Conservation (phyloP, 768 basidiomycete genomes). For the Lactifluus rugatus region DNA sequence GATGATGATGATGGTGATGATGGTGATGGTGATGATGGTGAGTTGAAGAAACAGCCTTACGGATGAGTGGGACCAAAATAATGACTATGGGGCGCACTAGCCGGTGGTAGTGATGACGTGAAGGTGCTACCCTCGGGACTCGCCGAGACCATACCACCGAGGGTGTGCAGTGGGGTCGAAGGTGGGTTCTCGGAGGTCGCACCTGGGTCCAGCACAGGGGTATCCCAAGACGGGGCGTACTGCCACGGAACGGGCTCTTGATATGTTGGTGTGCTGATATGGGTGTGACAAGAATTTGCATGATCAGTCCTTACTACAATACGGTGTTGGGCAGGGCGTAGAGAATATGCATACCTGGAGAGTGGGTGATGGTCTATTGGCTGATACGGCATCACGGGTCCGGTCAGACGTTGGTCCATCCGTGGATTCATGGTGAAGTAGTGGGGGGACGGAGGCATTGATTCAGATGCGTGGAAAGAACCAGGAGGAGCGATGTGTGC, state of each 20-base stretch:
- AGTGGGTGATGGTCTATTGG: slow-evolving; percentile 7
- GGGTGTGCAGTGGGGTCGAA: not conserved
- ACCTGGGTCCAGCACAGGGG: not conserved
- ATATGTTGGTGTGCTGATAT: slow-evolving; percentile 1
- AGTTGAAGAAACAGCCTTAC: slow-evolving; percentile 3
- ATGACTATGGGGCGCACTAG: not conserved
- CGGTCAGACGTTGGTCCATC: slow-evolving; percentile 10
- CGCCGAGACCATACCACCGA: slow-evolving; percentile 7
- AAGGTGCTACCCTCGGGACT: slow-evolving; percentile 6
- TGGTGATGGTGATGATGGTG: not conserved
- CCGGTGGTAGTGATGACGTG: not conserved
- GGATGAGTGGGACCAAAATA: not conserved
- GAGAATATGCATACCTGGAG: not conserved
- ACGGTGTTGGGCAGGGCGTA: not conserved
- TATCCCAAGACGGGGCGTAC: slow-evolving; percentile 2
- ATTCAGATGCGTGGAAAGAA: slow-evolving; percentile 5
- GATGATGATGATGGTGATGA: not conserved
- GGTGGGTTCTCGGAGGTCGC: not conserved
- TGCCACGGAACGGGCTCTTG: slow-evolving; percentile 9
- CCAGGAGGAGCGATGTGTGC: not conserved
- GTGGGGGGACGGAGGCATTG: not conserved
- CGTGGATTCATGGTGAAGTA: slow-evolving; percentile 4
- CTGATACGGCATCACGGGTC: slow-evolving; percentile 8
- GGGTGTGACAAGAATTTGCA: not conserved
- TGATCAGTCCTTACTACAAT: not conserved